Conservation (phyloP, 2,329 filamentous ascomycete species). For the Curvularia sp. region DNA sequence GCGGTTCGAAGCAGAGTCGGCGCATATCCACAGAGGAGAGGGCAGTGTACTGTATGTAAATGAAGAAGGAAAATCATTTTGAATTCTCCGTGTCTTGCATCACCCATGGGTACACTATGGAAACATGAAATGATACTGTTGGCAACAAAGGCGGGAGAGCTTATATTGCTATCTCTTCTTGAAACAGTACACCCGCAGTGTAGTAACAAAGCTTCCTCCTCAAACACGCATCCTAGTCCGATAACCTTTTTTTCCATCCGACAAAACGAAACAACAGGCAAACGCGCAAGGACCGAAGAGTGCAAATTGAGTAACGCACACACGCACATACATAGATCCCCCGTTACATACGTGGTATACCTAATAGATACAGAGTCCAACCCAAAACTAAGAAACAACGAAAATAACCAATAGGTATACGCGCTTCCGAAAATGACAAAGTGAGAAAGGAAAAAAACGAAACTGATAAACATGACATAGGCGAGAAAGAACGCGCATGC, state of each 20-base stretch:
- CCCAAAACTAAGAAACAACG: slow-evolving; percentile 17
- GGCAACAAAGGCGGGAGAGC: not conserved
- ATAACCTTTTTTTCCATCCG: slow-evolving; percentile 1
- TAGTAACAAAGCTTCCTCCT: not conserved
- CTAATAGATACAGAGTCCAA: slow-evolving; percentile 29
- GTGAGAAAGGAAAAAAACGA: slow-evolving; percentile 5
- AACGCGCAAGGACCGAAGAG: slow-evolving; percentile 16
- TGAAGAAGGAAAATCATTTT: not conserved
- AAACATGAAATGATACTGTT: not conserved
- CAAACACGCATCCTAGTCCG: not conserved
- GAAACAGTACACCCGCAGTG: not conserved
- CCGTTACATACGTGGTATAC: slow-evolving; percentile 18
- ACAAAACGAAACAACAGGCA: slow-evolving; percentile 1
- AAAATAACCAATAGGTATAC: slow-evolving; percentile 42
- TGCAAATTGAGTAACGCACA: slow-evolving; percentile 4
- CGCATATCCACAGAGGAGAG: not conserved
- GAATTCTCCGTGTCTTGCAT: not conserved
- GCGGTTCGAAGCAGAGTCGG: not conserved
- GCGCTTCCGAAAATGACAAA: slow-evolving; percentile 21
- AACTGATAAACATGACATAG: slow-evolving; percentile 10
- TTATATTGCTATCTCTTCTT: not conserved
- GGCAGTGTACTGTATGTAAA: not conserved
- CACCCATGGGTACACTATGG: not conserved
- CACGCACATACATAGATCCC: not conserved
- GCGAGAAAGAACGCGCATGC: slow-evolving; percentile 8